These are phyloP conservation scores for Madurella fahalii DNA, from an alignment of 2,329 filamentous ascomycete species.

Conservation along the genomic window DNA sequence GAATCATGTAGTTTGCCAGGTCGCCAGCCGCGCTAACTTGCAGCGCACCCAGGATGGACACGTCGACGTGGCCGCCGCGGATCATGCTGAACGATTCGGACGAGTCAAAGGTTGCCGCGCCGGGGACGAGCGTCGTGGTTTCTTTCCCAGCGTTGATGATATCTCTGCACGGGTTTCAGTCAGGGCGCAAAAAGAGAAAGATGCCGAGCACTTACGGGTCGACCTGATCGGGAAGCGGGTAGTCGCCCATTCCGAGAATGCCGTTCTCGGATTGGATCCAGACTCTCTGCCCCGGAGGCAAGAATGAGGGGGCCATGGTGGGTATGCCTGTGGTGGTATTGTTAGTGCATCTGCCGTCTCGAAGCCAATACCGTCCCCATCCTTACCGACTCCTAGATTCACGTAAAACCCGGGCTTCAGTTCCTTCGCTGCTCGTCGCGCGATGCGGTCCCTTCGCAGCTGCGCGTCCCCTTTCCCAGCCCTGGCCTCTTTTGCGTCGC, in stretches of 20 bases:
- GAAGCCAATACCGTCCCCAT: neutral
- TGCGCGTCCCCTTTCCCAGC: conserved; percentile 44
- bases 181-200: accelerated
- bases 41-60: conserved; percentile 77
- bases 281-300: conserved; percentile 65
- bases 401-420: conserved; percentile 77
- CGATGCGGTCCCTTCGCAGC: conserved; percentile 65
- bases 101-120: conserved; percentile 73
- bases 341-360: neutral
- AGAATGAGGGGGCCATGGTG: conserved; percentile 74
- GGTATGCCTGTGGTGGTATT: conserved; percentile 59
- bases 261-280: conserved; percentile 87
- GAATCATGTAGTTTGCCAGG: conserved; percentile 86
- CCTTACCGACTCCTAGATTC: conserved; percentile 65
- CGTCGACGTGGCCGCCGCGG: conserved; percentile 75
- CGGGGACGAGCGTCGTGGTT: conserved; percentile 74
- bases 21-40: conserved; percentile 77
- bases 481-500: conserved; percentile 35
- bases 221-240: conserved; percentile 67
- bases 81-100: conserved; percentile 87
- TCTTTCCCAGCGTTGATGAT: conserved; percentile 87
- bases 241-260: conserved; percentile 77
- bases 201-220: conserved; percentile 48
- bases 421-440: conserved; percentile 72
- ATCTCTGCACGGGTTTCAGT: conserved; percentile 42